Evolutionary conservation across 208 protist genomes (phyloP), one percentile per base, ranked within the genome.

Genomic region (Acanthamoeba royreba): DNA sequence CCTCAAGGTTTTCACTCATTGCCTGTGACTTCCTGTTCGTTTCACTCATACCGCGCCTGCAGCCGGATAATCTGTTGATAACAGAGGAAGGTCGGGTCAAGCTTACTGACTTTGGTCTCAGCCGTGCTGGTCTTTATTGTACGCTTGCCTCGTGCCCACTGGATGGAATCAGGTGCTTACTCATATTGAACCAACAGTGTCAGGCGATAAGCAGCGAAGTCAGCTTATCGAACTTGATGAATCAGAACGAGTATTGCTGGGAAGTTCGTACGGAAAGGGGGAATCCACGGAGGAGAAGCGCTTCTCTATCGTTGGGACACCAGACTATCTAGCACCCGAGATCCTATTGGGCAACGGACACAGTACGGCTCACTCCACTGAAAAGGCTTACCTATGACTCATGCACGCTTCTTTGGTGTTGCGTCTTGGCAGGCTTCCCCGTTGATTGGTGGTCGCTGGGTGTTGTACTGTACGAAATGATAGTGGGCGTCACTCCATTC

Each of bases 361-460:
- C 49, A 95, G 96, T 22, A 83, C 43, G 72, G n/a, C 45, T 0
- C 25, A 0, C n/a, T 33, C 3, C 28, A 9, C 28, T 86, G n/a
- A n/a, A n/a, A n/a, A n/a, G n/a, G n/a, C 66, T 72, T 35, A 7
- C 42, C 55, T 28, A 13, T 66, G 35, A 28, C 0, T 17, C 35
- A 25, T 66, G n/a, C 35, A 38, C 13, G 0, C 35, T 17, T 17
- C 9, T 31, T 38, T 66, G 3, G 9, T 86, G 15, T 7, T n/a
- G 1, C 77, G 33, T 8, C 11, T 19, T 9, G 9, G 66, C 28
- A 86, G 77, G 45, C 46, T 74, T 92, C 28, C 88, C 69, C 3
- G 96, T 96, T 5, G 97, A 98, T 91, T 97, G 93, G 93, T 98
- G 97, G 97, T 94, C 97, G 19, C 66, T 98, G 0, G 97, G 97